Percentiles rank a stretch among this genome's conserved stretches.
These are phyloP conservation scores for Penicillium hordei DNA, from an alignment of 2,329 filamentous ascomycete species.

Conservation along the genomic window DNA sequence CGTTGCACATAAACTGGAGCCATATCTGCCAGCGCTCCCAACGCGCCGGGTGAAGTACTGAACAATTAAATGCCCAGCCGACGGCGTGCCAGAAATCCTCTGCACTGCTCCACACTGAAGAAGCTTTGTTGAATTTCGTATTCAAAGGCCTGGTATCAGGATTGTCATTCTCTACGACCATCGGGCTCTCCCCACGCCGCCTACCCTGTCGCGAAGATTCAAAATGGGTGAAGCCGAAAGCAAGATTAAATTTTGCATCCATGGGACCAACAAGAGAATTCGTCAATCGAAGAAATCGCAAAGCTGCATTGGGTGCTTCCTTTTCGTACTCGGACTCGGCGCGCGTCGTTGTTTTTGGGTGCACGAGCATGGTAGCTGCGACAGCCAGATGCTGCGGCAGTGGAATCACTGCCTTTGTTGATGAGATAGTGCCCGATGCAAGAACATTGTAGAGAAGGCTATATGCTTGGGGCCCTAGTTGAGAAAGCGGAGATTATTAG, in stretches of 20 bases:
- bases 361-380: conserved; percentile 76
- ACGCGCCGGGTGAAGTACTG: conserved; percentile 66
- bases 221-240: conserved; percentile 65
- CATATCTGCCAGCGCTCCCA: conserved; percentile 82
- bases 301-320: conserved; percentile 64
- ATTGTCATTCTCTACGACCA: conserved; percentile 25
- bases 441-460: conserved; percentile 57
- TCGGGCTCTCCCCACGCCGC: conserved; percentile 22
- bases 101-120: conserved; percentile 71
- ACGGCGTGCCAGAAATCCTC: conserved; percentile 86
- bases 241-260: conserved; percentile 67
- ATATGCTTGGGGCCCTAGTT: conserved; percentile 58
- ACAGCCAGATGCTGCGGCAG: conserved; percentile 72
- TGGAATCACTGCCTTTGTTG: conserved; percentile 61
- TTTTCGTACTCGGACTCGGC: conserved; percentile 60
- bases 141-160: conserved; percentile 56
- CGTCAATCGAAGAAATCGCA: conserved; percentile 69
- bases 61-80: conserved; percentile 94
- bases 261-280: conserved; percentile 65
- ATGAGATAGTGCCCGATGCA: conserved; percentile 35
- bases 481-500: conserved; percentile 8
- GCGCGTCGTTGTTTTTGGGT: conserved; percentile 76
- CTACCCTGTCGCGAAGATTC: conserved; percentile 34
- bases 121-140: conserved; percentile 60
- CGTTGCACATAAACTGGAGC: conserved; percentile 67